Percentiles rank a stretch among this genome's conserved stretches.
phyloP scores from a whole-genome alignment of 805 yeast genomes.

The Naumovozyma dairenensis region DNA sequence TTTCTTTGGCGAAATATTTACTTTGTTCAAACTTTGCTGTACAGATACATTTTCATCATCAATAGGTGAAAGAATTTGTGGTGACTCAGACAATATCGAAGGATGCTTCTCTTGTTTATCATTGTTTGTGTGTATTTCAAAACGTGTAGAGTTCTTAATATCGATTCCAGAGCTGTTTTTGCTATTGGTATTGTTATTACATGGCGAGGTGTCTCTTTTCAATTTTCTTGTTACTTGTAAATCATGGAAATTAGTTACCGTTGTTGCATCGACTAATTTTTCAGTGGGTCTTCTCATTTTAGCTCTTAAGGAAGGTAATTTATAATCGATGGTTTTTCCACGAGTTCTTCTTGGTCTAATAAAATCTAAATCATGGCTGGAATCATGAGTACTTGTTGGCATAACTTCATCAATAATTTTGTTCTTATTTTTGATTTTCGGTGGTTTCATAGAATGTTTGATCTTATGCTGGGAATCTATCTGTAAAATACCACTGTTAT shows the following conservation, averaged over 20 bases:
- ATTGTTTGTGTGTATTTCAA: background rate
- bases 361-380: slow-evolving; percentile 9
- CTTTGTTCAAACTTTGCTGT: background rate
- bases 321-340: slow-evolving; percentile 52
- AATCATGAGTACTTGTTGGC: slow-evolving; percentile 25
- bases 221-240: slow-evolving; percentile 19
- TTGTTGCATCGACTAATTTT: slow-evolving; percentile 52
- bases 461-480: slow-evolving; percentile 16
- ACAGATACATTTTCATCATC: background rate
- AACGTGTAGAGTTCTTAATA: background rate
- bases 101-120: background rate
- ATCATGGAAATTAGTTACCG: slow-evolving; percentile 28
- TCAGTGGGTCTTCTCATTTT: slow-evolving; percentile 62
- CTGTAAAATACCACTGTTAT: slow-evolving; percentile 2
- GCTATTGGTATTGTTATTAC: background rate
- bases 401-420: slow-evolving; percentile 32
- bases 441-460: slow-evolving; percentile 27
- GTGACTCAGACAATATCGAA: background rate
- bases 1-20: background rate
- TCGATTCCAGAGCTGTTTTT: background rate
- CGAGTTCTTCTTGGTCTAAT: slow-evolving; percentile 39
- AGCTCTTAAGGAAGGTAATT: slow-evolving; percentile 53
- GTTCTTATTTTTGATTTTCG: slow-evolving; percentile 17
- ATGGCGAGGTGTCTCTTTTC: slow-evolving; percentile 2
- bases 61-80: background rate